Percentiles rank a stretch among this genome's conserved stretches.
Evolutionary conservation across 2,329 filamentous ascomycete species (phyloP).

Genomic region (Xylaria hypoxylon): DNA sequence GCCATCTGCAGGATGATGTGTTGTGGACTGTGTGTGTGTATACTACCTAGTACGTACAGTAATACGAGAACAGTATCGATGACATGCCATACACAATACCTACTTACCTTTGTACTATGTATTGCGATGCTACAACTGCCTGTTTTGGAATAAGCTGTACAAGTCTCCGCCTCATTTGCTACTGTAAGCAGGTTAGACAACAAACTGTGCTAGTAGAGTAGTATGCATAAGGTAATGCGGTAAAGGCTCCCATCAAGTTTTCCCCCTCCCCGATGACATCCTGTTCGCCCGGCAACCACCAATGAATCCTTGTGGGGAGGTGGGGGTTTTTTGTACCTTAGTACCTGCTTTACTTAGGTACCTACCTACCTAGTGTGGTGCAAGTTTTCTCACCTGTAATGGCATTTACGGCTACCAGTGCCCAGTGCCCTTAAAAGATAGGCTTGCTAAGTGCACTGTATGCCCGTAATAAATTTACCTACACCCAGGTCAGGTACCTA

Average conservation of each 20-base stretch:
- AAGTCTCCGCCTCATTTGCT: constrained; percentile 4
- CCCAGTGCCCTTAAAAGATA: no score
- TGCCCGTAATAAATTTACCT: no score
- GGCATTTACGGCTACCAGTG: no score
- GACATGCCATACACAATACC: constrained; percentile 1
- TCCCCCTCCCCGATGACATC: neutral
- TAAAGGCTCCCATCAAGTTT: neutral
- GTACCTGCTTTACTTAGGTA: no score
- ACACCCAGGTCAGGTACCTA: no score
- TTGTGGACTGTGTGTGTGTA: neutral
- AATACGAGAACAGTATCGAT: constrained; percentile 13
- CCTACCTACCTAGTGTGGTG: no score
- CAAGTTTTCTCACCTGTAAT: no score
- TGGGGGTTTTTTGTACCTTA: neutral
- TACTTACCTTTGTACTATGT: neutral
- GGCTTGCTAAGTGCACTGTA: no score
- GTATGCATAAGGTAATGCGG: no score
- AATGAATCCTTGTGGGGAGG: neutral
- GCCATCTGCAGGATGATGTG: constrained; percentile 25
- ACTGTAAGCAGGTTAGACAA: no score
- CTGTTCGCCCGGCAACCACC: constrained; percentile 42
- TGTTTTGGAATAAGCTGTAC: constrained; percentile 7
- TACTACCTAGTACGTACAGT: neutral
- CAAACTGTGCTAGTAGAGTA: no score
- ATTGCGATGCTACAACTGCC: constrained; percentile 1